A percentile compares a stretch with the other conserved stretches of the same genome.
Conservation (phyloP, 2,329 filamentous ascomycete species). For the Coniochaeta prunicola region DNA sequence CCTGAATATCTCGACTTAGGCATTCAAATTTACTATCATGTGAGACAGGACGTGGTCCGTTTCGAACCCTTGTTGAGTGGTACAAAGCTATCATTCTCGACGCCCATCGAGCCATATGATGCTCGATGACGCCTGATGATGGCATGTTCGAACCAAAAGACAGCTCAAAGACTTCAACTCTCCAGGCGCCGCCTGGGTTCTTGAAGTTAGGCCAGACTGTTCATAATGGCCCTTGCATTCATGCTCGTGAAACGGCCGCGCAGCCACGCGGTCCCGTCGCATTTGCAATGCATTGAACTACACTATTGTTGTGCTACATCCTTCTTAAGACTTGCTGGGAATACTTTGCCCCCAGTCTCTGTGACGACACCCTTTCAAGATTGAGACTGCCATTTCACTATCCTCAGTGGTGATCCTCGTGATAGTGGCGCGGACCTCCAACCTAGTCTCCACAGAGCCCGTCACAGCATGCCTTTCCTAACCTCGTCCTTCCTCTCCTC, state of each 20-base stretch:
- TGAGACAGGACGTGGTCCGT: neutral
- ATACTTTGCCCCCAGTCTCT: no score
- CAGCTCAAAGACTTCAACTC: neutral
- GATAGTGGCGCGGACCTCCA: no score
- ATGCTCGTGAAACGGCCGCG: neutral
- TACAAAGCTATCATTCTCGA: neutral
- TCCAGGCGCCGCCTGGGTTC: neutral
- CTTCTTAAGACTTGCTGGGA: no score
- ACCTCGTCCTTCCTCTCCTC: conserved; percentile 90
- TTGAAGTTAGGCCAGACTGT: no score
- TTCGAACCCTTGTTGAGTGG: neutral
- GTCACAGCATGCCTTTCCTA: conserved; percentile 79
- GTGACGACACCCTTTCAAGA: no score
- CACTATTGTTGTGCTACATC: no score
- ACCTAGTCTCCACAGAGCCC: neutral
- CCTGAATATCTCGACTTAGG: neutral
- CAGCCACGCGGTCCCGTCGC: no score
- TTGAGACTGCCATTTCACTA: no score
- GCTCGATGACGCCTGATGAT: neutral
- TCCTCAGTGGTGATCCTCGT: no score
- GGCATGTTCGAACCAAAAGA: neutral
- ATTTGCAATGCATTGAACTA: no score
- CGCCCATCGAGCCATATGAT: neutral
- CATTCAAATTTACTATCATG: neutral
- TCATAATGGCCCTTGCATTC: neutral